phyloP scores from a whole-genome alignment of 2,329 filamentous ascomycete genomes.

The Stromatinia cepivora region DNA sequence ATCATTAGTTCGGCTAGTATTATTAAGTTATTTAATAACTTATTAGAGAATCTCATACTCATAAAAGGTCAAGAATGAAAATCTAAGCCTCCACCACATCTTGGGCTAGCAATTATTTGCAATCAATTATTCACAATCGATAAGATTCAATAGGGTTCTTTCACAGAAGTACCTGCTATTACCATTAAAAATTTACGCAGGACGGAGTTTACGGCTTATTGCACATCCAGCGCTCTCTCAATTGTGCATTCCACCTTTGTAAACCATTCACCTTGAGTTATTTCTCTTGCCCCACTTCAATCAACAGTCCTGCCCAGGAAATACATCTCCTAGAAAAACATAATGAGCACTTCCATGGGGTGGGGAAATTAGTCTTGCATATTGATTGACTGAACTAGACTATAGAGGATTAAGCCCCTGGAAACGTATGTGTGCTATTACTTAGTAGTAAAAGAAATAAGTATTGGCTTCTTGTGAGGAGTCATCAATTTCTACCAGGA shows the following conservation, averaged over 20 bases:
- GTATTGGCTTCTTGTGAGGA: not conserved
- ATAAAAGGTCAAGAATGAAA: no score
- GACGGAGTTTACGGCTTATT: accelerated
- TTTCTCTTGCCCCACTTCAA: not conserved
- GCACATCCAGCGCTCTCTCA: not conserved
- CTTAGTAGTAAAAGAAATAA: not conserved
- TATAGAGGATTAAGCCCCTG: not conserved
- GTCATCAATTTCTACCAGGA: not conserved
- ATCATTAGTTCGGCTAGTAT: no score
- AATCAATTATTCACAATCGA: no score
- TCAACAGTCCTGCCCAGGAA: not conserved
- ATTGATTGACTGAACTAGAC: not conserved
- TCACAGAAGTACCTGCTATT: not conserved
- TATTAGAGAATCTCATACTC: no score
- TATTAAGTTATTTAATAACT: no score
- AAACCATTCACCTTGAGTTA: not conserved
- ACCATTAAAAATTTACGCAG: not conserved
- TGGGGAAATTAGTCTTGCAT: not conserved
- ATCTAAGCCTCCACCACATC: no score
- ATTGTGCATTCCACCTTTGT: not conserved
- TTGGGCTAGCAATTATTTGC: no score
- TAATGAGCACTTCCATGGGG: not conserved
- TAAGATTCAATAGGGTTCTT: no score
- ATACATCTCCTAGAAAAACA: no score
- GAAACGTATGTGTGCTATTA: not conserved